Percentiles rank a stretch among this genome's conserved stretches.
These are phyloP conservation scores for Penicillium paneum DNA, from an alignment of 2,329 filamentous ascomycete genomes.

Conservation along the genomic window DNA sequence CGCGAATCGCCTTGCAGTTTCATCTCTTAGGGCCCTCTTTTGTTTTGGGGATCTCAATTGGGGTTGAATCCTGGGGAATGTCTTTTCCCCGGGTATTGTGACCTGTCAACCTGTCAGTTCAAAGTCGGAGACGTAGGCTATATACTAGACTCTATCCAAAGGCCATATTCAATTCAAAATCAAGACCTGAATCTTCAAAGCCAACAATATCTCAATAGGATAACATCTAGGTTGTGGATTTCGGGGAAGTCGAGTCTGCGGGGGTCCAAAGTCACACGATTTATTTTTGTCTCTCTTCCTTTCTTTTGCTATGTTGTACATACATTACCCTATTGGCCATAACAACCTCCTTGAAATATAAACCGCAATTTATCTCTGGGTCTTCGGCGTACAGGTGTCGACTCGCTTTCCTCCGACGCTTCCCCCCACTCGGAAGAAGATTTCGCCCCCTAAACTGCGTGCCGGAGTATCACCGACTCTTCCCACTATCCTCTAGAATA, in stretches of 20 bases:
- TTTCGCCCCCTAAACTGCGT: conserved; percentile 19
- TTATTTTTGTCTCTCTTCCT: not conserved
- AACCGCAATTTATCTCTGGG: not conserved
- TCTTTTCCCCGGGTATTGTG: not conserved
- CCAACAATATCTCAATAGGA: not conserved
- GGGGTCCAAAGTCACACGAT: conserved; percentile 1
- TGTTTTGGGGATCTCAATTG: not conserved
- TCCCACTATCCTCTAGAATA: not conserved
- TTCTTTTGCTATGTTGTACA: not conserved
- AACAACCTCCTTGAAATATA: not conserved
- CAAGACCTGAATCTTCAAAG: not conserved
- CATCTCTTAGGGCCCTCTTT: not conserved
- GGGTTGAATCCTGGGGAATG: not conserved
- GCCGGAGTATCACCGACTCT: conserved; percentile 24
- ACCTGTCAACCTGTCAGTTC: not conserved
- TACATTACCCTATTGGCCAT: not conserved
- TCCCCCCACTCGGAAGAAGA: conserved; percentile 13
- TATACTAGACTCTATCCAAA: not conserved
- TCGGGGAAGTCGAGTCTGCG: conserved; percentile 3
- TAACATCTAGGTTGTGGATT: not conserved
- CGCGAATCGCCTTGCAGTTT: conserved; percentile 7
- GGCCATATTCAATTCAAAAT: not conserved
- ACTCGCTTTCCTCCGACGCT: not conserved
- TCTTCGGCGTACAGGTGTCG: not conserved
- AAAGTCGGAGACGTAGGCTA: not conserved